phyloP scores from a whole-genome alignment of 176 grass and related monocot species.

The Triticum urartu region DNA sequence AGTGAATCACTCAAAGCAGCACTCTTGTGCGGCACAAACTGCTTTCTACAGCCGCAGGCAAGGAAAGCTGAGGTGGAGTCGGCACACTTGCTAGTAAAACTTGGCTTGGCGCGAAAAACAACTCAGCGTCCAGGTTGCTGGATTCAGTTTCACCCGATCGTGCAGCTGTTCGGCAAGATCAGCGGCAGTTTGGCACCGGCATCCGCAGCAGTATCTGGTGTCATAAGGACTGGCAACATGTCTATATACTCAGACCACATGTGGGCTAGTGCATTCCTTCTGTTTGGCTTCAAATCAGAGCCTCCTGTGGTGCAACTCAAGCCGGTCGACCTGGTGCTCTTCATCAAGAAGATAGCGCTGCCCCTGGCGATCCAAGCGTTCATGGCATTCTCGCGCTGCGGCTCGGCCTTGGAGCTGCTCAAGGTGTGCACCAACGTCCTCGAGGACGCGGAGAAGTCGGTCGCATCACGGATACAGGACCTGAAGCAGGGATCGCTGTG shows the following conservation, averaged over 20 bases:
- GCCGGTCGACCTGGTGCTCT: constrained; percentile 65
- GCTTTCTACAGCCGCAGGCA: constrained; percentile 58
- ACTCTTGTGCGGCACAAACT: constrained; percentile 66
- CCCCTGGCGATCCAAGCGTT: constrained; percentile 73
- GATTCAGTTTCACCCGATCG: constrained; percentile 80
- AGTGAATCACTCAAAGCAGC: constrained; percentile 60
- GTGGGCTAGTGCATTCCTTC: constrained; percentile 87
- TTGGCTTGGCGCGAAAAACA: constrained; percentile 73
- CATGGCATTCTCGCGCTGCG: constrained; percentile 78
- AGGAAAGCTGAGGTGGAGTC: constrained; percentile 81
- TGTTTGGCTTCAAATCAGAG: constrained; percentile 90
- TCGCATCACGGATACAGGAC: constrained; percentile 59
- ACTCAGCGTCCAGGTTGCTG: constrained; percentile 69
- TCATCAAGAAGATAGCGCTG: constrained; percentile 79
- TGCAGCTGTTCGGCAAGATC: constrained; percentile 71
- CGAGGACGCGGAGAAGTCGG: constrained; percentile 76
- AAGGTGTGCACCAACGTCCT: constrained; percentile 94
- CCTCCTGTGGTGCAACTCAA: constrained; percentile 73
- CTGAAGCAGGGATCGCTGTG: constrained; percentile 54
- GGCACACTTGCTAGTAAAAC: constrained; percentile 71
- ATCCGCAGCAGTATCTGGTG: constrained; percentile 56
- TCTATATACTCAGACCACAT: constrained; percentile 70
- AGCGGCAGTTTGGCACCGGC: constrained; percentile 53
- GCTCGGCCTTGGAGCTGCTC: constrained; percentile 79
- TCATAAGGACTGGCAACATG: constrained; percentile 57